Conservation (phyloP, 1,284 basidiomycete genomes). For the Agaricales sp. region DNA sequence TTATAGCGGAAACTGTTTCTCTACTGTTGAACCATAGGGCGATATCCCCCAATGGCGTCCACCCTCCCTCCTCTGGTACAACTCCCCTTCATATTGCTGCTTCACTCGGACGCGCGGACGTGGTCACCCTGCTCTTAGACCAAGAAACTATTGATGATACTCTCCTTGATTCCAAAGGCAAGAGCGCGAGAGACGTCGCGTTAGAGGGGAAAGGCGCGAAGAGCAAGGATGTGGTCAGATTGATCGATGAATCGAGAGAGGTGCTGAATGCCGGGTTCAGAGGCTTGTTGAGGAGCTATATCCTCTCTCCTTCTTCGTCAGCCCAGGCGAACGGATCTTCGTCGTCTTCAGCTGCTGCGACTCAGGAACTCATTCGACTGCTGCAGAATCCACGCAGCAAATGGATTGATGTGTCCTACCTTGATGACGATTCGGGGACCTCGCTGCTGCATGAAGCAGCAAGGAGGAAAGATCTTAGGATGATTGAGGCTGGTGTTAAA, state of each 20-base stretch:
- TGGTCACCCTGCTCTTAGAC: constrained; percentile 65
- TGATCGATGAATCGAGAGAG: constrained; percentile 56
- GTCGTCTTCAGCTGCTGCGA: constrained; percentile 6
- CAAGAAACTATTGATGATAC: constrained; percentile 80
- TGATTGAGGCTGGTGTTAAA: constrained; percentile 78
- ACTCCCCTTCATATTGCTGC: constrained; percentile 86
- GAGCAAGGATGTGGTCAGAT: constrained; percentile 59
- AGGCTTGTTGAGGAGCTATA: background rate
- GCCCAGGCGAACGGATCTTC: background rate
- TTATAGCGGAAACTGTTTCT: constrained; percentile 49
- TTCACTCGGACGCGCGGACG: constrained; percentile 70
- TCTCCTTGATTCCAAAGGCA: constrained; percentile 58
- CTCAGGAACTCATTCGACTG: constrained; percentile 31
- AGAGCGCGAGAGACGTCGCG: constrained; percentile 69
- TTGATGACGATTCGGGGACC: constrained; percentile 71
- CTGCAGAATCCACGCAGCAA: constrained; percentile 54
- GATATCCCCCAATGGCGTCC: constrained; percentile 68
- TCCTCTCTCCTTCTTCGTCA: constrained; percentile 6
- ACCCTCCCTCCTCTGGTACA: constrained; percentile 62
- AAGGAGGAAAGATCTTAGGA: constrained; percentile 65
- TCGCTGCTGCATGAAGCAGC: constrained; percentile 88
- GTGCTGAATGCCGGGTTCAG: background rate
- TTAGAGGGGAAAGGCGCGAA: constrained; percentile 17
- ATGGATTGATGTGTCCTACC: constrained; percentile 55
- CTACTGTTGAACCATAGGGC: constrained; percentile 65